These are phyloP conservation scores for Hippophae tibetana DNA, from an alignment of 306 rosid genomes.

Conservation along the genomic window DNA sequence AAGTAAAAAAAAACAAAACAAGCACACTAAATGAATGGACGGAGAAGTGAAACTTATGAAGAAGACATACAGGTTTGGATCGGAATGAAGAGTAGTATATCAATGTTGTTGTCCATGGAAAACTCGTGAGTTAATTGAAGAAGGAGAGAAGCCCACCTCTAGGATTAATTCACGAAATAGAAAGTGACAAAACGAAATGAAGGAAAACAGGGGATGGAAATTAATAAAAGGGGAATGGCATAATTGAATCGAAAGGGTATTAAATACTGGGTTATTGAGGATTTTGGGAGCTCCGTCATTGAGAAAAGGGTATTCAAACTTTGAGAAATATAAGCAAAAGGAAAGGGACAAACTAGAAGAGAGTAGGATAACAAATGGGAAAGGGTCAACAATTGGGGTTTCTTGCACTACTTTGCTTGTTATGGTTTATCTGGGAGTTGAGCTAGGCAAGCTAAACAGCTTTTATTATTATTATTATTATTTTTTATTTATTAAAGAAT, in stretches of 20 bases:
- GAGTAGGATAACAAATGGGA: too few species aligned
- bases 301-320: neutral
- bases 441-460: too few species aligned
- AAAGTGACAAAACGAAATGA: neutral
- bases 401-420: too few species aligned
- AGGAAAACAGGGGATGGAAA: constrained; percentile 12
- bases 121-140: constrained; percentile 56
- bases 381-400: too few species aligned
- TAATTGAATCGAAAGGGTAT: neutral
- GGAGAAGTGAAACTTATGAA: neutral
- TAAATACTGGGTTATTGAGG: constrained; percentile 7
- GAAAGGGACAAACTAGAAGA: constrained; percentile 39
- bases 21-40: neutral
- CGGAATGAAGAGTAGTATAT: constrained; percentile 2
- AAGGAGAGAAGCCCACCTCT: constrained; percentile 33
- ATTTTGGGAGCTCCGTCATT: constrained; percentile 20
- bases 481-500: too few species aligned
- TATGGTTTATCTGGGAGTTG: too few species aligned
- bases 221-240: neutral
- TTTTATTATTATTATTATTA: too few species aligned
- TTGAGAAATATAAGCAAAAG: constrained; percentile 4
- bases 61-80: constrained; percentile 24
- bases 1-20: neutral
- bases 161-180: constrained; percentile 6
- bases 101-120: constrained; percentile 22